Evolutionary conservation across 495 filamentous ascomycete genomes (phyloP), one percentile per base, ranked within the genome.

Genomic region (Chaetomidium leptoderma): DNA sequence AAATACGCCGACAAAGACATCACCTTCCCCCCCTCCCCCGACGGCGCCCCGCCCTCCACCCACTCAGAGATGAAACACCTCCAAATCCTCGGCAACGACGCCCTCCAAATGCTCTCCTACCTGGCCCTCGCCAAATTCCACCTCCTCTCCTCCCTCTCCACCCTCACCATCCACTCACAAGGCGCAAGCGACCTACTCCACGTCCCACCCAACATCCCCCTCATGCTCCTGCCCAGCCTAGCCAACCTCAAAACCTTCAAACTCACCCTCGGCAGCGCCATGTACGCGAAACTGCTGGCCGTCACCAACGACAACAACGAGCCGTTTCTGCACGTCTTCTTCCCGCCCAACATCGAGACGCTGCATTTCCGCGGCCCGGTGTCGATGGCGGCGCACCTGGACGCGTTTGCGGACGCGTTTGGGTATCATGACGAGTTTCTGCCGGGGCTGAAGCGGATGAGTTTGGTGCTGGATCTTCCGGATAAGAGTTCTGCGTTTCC

Each of bases 71-170:
- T 52, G 49, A 17, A 29, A 17, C 3, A 2, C 4, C 24, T 53
- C 37, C 6, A 30, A 0, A 53, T 43, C 39, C 24, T 53, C 37
- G 51, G 51, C 23, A 53, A 53, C 37, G 51, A 53, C 26, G 51
- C 51, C 6, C 24, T 53, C 10, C 26, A 43, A 11, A 42, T 42
- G 36, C 16, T 43, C 16, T 23, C n/a, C n/a, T 53, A 53, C 39
- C 21, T 53, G 5, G 51, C 51, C n/a, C 26, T 43, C 0, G 51
- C 51, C 51, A 30, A 53, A 4, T 21, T 33, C 26, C 51, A 42
- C 39, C 36, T 43, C 1, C 26, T 53, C 24, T 2, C n/a, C 37
- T 6, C 16, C 8, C 37, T 53, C 26, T 16, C 19, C 13, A 14
- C 4, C 39, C 17, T 53, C 2, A 43, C 26, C 6, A 3, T 53